Evolutionary conservation across 1,284 basidiomycete genomes (phyloP).

Genomic region (Neonothopanus nambi): DNA sequence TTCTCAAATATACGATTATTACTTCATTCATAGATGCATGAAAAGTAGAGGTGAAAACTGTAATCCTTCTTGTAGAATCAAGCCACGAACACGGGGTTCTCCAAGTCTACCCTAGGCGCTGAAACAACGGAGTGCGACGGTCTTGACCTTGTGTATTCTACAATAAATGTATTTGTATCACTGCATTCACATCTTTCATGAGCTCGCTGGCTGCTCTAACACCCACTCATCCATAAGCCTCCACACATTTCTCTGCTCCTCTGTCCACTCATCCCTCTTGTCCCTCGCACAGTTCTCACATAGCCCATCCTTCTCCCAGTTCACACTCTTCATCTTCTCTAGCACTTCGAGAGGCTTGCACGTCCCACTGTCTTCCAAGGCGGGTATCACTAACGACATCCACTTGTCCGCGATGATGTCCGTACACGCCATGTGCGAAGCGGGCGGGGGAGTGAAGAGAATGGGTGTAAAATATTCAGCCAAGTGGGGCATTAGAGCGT

Average conservation of each 20-base stretch:
- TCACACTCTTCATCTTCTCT: conserved; percentile 51
- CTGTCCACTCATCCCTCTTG: conserved; percentile 66
- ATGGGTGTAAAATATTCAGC: conserved; percentile 69
- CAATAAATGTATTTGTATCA: background rate
- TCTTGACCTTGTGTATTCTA: conserved; percentile 12
- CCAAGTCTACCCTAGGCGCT: background rate
- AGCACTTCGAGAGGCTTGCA: conserved; percentile 70
- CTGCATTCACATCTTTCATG: no score
- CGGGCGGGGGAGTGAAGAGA: conserved; percentile 67
- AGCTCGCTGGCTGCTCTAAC: background rate
- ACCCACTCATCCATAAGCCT: conserved; percentile 58
- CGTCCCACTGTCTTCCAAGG: conserved; percentile 55
- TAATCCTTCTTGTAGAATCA: conserved; percentile 53
- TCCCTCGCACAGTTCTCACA: conserved; percentile 57
- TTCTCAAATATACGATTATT: no score
- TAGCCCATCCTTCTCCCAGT: conserved; percentile 59
- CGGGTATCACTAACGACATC: conserved; percentile 68
- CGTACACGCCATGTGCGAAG: conserved; percentile 71
- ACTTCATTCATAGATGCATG: no score
- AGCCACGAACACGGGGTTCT: conserved; percentile 34
- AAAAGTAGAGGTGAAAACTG: conserved; percentile 73
- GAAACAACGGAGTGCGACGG: conserved; percentile 6
- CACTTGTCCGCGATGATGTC: conserved; percentile 67
- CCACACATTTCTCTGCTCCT: conserved; percentile 63
- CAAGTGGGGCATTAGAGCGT: conserved; percentile 46